These are phyloP conservation scores for Boletus smithii DNA, from an alignment of 1,284 basidiomycete genomes.

Conservation along the genomic window DNA sequence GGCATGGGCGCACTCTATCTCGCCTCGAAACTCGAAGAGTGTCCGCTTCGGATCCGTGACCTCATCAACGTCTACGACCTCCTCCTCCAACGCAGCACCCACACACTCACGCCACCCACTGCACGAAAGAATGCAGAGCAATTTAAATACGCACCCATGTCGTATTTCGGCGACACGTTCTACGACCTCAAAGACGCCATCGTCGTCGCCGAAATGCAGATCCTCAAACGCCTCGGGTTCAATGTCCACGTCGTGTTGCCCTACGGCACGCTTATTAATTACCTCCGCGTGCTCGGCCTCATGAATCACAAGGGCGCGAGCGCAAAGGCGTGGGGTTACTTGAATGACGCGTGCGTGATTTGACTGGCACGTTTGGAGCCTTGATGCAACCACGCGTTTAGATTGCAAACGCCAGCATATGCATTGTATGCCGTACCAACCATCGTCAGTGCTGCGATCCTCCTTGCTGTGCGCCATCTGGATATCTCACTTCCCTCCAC, in stretches of 20 bases:
- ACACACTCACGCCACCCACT: conserved; percentile 22
- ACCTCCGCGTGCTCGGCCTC: conserved; percentile 86
- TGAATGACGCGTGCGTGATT: conserved; percentile 80
- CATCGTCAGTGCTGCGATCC: conserved; percentile 83
- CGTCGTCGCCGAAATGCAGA: conserved; percentile 95
- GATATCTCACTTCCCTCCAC: conserved; percentile 70
- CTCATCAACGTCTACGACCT: conserved; percentile 94
- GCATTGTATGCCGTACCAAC: conserved; percentile 84
- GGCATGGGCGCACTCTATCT: conserved; percentile 92
- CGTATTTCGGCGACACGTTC: conserved; percentile 79
- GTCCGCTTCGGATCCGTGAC: conserved; percentile 86
- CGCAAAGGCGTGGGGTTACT: conserved; percentile 80
- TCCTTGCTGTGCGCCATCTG: conserved; percentile 68
- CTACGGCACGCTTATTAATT: conserved; percentile 94
- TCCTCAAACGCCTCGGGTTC: conserved; percentile 90
- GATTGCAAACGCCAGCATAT: conserved; percentile 88
- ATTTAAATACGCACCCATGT: conserved; percentile 81
- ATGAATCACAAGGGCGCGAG: conserved; percentile 68
- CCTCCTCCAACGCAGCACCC: conserved; percentile 56
- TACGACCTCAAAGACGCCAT: conserved; percentile 88
- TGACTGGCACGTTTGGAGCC: background rate
- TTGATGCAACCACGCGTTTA: conserved; percentile 30
- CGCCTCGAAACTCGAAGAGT: conserved; percentile 95
- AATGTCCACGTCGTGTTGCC: conserved; percentile 88
- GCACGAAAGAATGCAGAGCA: conserved; percentile 34